phyloP scores from a whole-genome alignment of 2,329 filamentous ascomycete species.

The Trichothecium sympodiale region DNA sequence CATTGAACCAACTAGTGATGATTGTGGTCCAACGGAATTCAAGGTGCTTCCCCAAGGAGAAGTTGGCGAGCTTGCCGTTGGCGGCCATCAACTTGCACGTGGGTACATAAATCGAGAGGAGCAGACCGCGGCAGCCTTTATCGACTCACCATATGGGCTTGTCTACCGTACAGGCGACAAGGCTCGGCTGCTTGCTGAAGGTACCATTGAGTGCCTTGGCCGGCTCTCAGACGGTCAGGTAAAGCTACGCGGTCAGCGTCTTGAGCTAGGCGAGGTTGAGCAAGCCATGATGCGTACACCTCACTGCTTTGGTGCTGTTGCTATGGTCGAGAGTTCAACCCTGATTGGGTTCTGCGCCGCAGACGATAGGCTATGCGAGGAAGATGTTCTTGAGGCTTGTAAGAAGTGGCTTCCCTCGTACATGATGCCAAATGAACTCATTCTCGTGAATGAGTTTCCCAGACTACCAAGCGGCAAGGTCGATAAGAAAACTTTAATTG shows the following conservation, averaged over 20 bases:
- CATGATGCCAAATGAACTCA: slow-evolving; percentile 71
- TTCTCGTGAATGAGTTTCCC: slow-evolving; percentile 55
- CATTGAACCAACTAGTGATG: slow-evolving; percentile 34
- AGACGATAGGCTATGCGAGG: slow-evolving; percentile 22
- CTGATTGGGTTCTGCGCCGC: slow-evolving; percentile 67
- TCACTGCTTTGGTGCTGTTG: slow-evolving; percentile 55
- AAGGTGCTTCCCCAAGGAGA: slow-evolving; percentile 53
- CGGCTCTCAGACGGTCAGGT: slow-evolving; percentile 73
- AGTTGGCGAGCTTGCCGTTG: slow-evolving; percentile 69
- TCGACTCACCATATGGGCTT: slow-evolving; percentile 54
- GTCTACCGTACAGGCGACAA: slow-evolving; percentile 83
- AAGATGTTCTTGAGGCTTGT: slow-evolving; percentile 47
- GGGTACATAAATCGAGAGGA: slow-evolving; percentile 75
- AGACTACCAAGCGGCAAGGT: slow-evolving; percentile 76
- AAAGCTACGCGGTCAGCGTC: slow-evolving; percentile 73
- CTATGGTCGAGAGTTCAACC: slow-evolving; percentile 53
- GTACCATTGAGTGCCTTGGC: slow-evolving; percentile 72
- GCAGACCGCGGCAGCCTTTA: slow-evolving; percentile 61
- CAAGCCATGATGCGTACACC: slow-evolving; percentile 51
- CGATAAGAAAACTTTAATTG: slow-evolving; percentile 54
- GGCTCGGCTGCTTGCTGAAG: slow-evolving; percentile 54
- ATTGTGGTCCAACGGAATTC: slow-evolving; percentile 16
- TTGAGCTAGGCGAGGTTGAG: slow-evolving; percentile 72
- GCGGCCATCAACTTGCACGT: slow-evolving; percentile 66
- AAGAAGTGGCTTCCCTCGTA: slow-evolving; percentile 66